Evolutionary conservation across 2,329 filamentous ascomycete genomes (phyloP).

Genomic region (Pleurostoma richardsiae): DNA sequence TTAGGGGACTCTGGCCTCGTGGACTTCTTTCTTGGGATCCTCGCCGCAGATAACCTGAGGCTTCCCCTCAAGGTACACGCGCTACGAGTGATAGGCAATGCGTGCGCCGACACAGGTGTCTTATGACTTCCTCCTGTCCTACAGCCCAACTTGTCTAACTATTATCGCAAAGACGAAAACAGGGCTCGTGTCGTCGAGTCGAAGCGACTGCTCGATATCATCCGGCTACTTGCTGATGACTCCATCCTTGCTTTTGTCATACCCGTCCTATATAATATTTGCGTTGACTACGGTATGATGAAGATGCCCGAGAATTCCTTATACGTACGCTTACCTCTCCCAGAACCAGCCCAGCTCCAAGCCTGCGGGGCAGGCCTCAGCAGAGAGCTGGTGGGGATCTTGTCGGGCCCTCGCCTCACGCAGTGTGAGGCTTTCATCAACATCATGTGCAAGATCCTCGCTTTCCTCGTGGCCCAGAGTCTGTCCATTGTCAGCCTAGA

Average conservation of each 20-base stretch:
- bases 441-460: slow-evolving; percentile 53
- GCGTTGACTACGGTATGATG: slow-evolving; percentile 55
- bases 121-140: slow-evolving; percentile 2
- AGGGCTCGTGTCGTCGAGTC: slow-evolving; percentile 48
- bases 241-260: slow-evolving; percentile 46
- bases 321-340: slow-evolving; percentile 10
- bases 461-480: slow-evolving; percentile 47
- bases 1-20: slow-evolving; percentile 54
- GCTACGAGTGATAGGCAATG: slow-evolving; percentile 56
- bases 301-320: not conserved
- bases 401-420: slow-evolving; percentile 38
- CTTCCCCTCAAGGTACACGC: slow-evolving; percentile 46
- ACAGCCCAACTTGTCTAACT: not conserved
- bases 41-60: slow-evolving; percentile 30
- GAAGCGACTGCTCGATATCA: slow-evolving; percentile 40
- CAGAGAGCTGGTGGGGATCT: slow-evolving; percentile 39
- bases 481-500: slow-evolving; percentile 5
- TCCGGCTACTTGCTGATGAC: slow-evolving; percentile 41
- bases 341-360: slow-evolving; percentile 53
- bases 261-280: slow-evolving; percentile 57
- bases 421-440: slow-evolving; percentile 37
- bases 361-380: slow-evolving; percentile 49
- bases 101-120: slow-evolving; percentile 54
- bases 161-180: slow-evolving; percentile 44
- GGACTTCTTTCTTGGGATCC: slow-evolving; percentile 46